phyloP scores from a whole-genome alignment of 768 basidiomycete genomes.

The Lyophyllum atratum region DNA sequence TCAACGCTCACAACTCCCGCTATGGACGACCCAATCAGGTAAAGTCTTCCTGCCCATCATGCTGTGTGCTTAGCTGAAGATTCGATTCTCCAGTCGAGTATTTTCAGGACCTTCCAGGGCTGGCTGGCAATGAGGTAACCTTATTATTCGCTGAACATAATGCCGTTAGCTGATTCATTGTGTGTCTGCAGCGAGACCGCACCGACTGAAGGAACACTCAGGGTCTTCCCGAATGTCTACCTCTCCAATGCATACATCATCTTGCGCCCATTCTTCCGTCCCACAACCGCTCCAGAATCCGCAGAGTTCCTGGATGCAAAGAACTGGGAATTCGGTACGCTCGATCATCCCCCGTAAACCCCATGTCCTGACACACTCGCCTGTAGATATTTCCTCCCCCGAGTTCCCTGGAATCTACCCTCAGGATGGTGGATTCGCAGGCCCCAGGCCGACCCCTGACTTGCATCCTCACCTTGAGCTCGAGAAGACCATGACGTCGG shows the following conservation, averaged over 20 bases:
- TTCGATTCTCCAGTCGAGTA: conserved; percentile 35
- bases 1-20: conserved; percentile 62
- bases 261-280: conserved; percentile 75
- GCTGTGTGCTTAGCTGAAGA: neutral
- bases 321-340: conserved; percentile 55
- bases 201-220: conserved; percentile 68
- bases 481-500: conserved; percentile 64
- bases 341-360: neutral
- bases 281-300: conserved; percentile 39
- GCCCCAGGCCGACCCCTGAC: conserved; percentile 50
- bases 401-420: conserved; percentile 56
- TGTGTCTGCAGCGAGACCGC: conserved; percentile 52
- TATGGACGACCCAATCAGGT: conserved; percentile 60
- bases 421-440: conserved; percentile 37
- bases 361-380: neutral
- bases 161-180: neutral
- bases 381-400: conserved; percentile 43
- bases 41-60: neutral
- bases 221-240: conserved; percentile 65
- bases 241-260: conserved; percentile 74
- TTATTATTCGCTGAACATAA: neutral
- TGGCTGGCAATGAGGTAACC: conserved; percentile 70
- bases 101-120: conserved; percentile 73
- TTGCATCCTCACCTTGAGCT: conserved; percentile 72
- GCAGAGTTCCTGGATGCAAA: conserved; percentile 47